Conservation (phyloP, 73 alveolate genomes). For the Urostyla sp. region DNA sequence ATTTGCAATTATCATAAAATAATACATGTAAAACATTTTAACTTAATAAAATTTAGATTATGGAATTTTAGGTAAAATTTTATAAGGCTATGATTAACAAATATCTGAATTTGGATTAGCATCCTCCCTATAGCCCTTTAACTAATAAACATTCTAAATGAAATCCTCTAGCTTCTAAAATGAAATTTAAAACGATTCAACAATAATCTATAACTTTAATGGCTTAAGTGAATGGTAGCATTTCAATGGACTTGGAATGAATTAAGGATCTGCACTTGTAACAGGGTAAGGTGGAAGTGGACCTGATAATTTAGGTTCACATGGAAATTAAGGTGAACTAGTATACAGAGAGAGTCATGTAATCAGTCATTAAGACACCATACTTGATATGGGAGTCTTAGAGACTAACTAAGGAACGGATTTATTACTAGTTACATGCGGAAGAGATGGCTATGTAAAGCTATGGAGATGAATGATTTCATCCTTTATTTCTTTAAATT, state of each 20-base stretch:
- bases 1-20: no score
- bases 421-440: conserved; percentile 53
- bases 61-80: conserved; percentile 25
- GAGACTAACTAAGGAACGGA: conserved; percentile 25
- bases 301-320: conserved; percentile 25
- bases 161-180: conserved; percentile 26
- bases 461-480: conserved; percentile 58
- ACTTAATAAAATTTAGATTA: conserved; percentile 39
- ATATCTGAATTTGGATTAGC: no score
- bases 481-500: no score
- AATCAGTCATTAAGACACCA: conserved; percentile 61
- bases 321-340: background rate
- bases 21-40: background rate
- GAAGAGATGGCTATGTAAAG: conserved; percentile 70
- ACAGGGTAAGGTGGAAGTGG: conserved; percentile 16
- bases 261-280: conserved; percentile 42
- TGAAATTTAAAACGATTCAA: conserved; percentile 8
- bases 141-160: background rate
- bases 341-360: conserved; percentile 38
- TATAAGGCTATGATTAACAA: conserved; percentile 38
- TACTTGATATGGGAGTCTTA: conserved; percentile 59
- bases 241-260: conserved; percentile 29
- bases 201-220: conserved; percentile 4
- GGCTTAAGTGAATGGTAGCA: conserved; percentile 55
- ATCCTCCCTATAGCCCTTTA: background rate